Base-by-base conservation (phyloP, 306 rosid species). In the Prunus dulcis region DNA sequence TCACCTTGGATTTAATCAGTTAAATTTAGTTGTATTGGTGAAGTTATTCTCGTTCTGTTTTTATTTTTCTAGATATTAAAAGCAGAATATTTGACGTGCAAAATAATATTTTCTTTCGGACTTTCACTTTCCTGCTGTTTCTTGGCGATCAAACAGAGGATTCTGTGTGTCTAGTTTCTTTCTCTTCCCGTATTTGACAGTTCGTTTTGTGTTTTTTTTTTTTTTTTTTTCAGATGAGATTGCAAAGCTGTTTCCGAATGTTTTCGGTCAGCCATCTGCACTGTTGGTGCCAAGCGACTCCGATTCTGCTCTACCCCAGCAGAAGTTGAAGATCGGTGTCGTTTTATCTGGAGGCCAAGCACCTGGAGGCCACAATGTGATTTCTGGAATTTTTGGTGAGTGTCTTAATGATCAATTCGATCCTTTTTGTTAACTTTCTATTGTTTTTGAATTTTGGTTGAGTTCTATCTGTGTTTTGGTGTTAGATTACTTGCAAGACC, bases 311-410 rank as follows among this genome's bases (percentile, higher is more conserved):
- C 82, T 28, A 28, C 64, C 87, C 2, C 71, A 73, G 34, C 82
- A 71, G 75, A 88, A 83, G 88, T 61, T 96, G 89, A 96, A 92
- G 91, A 89, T 96, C 18, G 99, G 99, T 6, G 97, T 92, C 3
- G 99, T 96, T 73, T 83, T 96, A 81, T 96, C 99, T 18, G 99
- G 99, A 64, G 99, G 99, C 71, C 98, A 92, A 70, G 98, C 99
- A 66, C 99, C 99, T 0, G 99, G 98, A 28, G 99, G 99, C 6
- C 99, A 96, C 85, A 96, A 96, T 82, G 99, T 96, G 67, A 96
- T 96, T 28, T 88, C 90, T 65, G 99, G 99, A 82, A 86, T 96
- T 41, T 92, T 84, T 57, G 99, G 99, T 96, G 76, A 72, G 76
- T 60, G 27, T 81, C 49, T 66, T 69, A n/a, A 38, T 46, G 14